Evolutionary conservation across 108 stramenopile genomes (phyloP), one percentile per base, ranked within the genome.

Genomic region (Mayamaea pseudoterrestris): DNA sequence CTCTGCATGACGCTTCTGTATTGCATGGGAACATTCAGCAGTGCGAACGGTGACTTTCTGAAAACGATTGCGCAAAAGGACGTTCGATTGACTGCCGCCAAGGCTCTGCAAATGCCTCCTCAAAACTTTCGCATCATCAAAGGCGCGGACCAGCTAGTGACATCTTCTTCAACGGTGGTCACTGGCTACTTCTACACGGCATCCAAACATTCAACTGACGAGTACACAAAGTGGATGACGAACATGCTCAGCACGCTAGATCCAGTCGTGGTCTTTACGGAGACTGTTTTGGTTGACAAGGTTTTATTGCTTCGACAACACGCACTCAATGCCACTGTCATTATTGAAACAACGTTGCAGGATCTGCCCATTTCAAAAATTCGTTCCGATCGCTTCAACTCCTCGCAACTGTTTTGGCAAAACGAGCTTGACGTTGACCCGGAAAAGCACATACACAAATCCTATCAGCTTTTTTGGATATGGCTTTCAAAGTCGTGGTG

Each of bases 391-490:
- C n/a, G n/a, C n/a, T n/a, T n/a, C n/a, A n/a, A n/a, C n/a, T n/a
- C n/a, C n/a, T n/a, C n/a, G n/a, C 44, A 18, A 18, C 5, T 3
- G 5, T 39, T 25, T 50, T 82, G 80, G 80, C 35, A 74, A 45
- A 44, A 72, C 46, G 73, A 82, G 36, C 35, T 74, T 36, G 64
- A 69, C 11, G 51, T 56, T 9, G 80, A 82, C 47, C 70, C 55
- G 22, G 76, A 77, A 53, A 68, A 63, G 47, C 34, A 41, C 18
- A 56, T 50, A 5, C 80, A 82, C 55, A 35, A 45, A 14, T 65
- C 63, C 0, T 77, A 74, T 48, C 47, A 69, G 42, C 41, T 82
- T 9, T 82, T 74, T 39, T 82, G 80, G 80, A 78, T 82, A n/a
- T 82, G 80, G 80, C 53, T 72, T 11, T 56, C 49, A 34, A 82